Conservation (phyloP, 1,284 basidiomycete genomes). For the Papiliotrema fonsecae region DNA sequence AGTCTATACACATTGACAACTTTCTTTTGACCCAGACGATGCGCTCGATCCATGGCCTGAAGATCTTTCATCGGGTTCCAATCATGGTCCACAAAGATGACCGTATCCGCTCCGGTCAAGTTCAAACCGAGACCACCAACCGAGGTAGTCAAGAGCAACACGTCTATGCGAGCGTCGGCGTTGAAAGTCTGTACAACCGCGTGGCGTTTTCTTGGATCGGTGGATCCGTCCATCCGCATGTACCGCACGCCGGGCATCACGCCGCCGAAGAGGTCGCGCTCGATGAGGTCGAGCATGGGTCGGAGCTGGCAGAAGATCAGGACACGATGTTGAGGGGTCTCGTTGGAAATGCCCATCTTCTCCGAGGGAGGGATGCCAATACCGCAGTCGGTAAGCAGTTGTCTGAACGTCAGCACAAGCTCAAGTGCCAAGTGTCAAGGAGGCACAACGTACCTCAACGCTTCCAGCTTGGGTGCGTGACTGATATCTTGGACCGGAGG, state of each 20-base stretch:
- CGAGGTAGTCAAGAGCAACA: conserved; percentile 89
- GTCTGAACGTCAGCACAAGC: conserved; percentile 53
- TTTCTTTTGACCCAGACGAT: conserved; percentile 97
- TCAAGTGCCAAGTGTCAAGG: conserved; percentile 5
- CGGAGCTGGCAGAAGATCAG: conserved; percentile 99
- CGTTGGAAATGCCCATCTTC: conserved; percentile 34
- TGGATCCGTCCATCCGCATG: conserved; percentile 92
- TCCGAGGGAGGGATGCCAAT: conserved; percentile 61
- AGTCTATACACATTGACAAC: conserved; percentile 98
- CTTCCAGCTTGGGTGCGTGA: conserved; percentile 91
- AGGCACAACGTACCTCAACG: conserved; percentile 62
- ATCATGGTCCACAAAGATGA: conserved; percentile 99
- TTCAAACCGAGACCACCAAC: conserved; percentile 96
- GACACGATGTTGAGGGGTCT: conserved; percentile 89
- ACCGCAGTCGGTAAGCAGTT: conserved; percentile 90
- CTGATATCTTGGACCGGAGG: conserved; percentile 66
- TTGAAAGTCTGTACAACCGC: conserved; percentile 98
- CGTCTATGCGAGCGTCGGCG: conserved; percentile 94
- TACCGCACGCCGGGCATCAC: conserved; percentile 95
- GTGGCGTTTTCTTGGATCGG: conserved; percentile 84
- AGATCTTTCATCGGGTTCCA: conserved; percentile 99
- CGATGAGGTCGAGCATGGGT: conserved; percentile 98
- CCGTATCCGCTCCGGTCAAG: conserved; percentile 95
- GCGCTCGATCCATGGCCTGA: conserved; percentile 98
- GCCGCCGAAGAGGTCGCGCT: conserved; percentile 82